phyloP scores from a whole-genome alignment of 306 rosid species.

The Quercus glauca region DNA sequence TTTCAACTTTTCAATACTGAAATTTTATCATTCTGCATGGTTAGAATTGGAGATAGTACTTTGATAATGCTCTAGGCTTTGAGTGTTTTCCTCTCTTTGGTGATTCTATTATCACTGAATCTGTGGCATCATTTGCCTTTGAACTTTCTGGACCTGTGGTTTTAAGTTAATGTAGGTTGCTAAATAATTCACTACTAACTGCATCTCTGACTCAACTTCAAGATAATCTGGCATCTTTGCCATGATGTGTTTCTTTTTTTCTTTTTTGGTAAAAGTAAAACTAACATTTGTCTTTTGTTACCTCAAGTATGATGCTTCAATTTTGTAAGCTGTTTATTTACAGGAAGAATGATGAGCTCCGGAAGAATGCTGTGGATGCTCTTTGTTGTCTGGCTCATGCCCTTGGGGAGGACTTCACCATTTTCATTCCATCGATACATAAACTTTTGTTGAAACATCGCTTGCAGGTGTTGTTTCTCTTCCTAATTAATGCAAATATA shows the following conservation, averaged over 20 bases:
- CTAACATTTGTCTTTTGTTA: constrained; percentile 14
- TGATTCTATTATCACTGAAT: neutral
- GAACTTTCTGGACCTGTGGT: neutral
- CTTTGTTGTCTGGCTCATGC: constrained; percentile 96
- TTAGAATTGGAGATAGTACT: neutral
- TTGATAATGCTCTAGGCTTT: neutral
- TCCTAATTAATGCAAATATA: neutral
- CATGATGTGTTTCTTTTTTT: constrained; percentile 8
- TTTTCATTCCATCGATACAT: constrained; percentile 88
- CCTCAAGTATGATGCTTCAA: constrained; percentile 12
- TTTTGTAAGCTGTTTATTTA: constrained; percentile 16
- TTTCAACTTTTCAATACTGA: neutral
- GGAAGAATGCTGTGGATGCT: constrained; percentile 88
- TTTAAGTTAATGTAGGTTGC: neutral
- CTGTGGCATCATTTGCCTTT: neutral
- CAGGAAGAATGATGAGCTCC: constrained; percentile 89
- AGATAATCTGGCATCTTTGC: constrained; percentile 4
- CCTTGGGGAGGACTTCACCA: constrained; percentile 96
- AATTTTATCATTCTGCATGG: neutral
- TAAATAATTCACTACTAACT: neutral
- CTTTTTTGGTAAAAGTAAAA: neutral
- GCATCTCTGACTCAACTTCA: neutral
- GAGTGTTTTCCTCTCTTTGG: neutral
- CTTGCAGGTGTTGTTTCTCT: constrained; percentile 50
- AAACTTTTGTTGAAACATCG: constrained; percentile 79